phyloP scores from a whole-genome alignment of 2,329 filamentous ascomycete genomes.

The Alternaria ethzedia region DNA sequence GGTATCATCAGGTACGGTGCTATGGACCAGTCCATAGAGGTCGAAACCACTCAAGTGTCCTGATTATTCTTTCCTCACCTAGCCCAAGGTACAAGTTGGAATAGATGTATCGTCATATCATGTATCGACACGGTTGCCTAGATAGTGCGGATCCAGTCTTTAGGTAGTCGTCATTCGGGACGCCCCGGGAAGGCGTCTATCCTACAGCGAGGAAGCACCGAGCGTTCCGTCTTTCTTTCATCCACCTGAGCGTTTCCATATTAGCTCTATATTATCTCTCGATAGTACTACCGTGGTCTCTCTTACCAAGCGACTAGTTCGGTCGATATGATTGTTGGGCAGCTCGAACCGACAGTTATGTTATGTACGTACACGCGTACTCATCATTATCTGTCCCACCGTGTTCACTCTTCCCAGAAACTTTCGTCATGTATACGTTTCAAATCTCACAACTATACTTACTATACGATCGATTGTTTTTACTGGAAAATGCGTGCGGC shows the following conservation, averaged over 20 bases:
- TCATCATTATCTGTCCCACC: not conserved
- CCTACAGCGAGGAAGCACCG: not conserved
- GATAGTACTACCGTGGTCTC: not conserved
- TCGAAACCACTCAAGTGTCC: not conserved
- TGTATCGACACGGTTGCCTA: not conserved
- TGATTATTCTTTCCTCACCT: not conserved
- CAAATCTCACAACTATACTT: not conserved
- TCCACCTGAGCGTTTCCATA: not conserved
- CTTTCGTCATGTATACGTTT: not conserved
- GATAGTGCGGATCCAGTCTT: not conserved
- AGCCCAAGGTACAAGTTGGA: not conserved
- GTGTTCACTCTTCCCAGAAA: not conserved
- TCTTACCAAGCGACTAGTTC: not conserved
- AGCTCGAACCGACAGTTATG: not conserved
- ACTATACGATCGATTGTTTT: not conserved
- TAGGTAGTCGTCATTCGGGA: not conserved
- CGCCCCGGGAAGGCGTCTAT: not conserved
- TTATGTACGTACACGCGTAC: not conserved
- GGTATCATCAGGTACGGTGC: not conserved
- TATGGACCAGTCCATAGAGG: not conserved
- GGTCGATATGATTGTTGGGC: not conserved
- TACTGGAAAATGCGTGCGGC: not conserved
- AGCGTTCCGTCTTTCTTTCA: not conserved
- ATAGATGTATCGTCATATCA: not conserved
- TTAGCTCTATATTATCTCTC: not conserved